Percentiles rank a stretch among this genome's conserved stretches.
Evolutionary conservation across 2,329 filamentous ascomycete species (phyloP).

Genomic region (Alternaria solani): DNA sequence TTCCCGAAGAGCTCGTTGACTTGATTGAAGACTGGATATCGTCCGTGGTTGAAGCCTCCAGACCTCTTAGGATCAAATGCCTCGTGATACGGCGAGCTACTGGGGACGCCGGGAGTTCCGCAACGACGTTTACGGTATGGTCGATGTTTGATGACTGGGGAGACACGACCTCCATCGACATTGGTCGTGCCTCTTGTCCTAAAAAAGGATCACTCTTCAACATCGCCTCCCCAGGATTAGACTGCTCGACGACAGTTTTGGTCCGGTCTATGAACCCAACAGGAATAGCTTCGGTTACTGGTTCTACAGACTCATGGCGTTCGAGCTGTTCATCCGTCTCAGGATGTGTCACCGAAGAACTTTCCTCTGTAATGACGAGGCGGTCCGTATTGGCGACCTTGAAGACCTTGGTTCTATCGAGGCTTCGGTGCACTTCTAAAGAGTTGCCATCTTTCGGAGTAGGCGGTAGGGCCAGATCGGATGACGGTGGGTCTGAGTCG

Average conservation of each 20-base stretch:
- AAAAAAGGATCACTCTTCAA: slow-evolving; percentile 17
- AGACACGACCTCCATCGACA: slow-evolving; percentile 15
- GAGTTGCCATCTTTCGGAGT: slow-evolving; percentile 52
- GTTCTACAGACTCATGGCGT: slow-evolving; percentile 20
- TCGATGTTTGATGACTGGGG: slow-evolving; percentile 13
- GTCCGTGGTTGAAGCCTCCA: slow-evolving; percentile 39
- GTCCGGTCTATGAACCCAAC: slow-evolving; percentile 54
- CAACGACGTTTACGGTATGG: slow-evolving; percentile 8
- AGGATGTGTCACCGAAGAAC: slow-evolving; percentile 40
- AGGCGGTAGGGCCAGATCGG: slow-evolving; percentile 54
- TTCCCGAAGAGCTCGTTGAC: background rate
- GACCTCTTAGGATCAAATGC: slow-evolving; percentile 38
- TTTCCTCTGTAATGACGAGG: slow-evolving; percentile 34
- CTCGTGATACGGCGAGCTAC: slow-evolving; percentile 45
- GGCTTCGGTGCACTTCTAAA: slow-evolving; percentile 43
- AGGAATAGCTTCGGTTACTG: slow-evolving; percentile 31
- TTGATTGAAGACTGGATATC: slow-evolving; percentile 27
- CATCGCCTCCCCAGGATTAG: slow-evolving; percentile 17
- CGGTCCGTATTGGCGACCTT: slow-evolving; percentile 39
- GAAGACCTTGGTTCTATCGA: slow-evolving; percentile 29
- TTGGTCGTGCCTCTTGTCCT: slow-evolving; percentile 5
- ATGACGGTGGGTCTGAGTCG: slow-evolving; percentile 53
- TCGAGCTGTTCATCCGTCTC: slow-evolving; percentile 52
- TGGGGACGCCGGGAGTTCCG: slow-evolving; percentile 45
- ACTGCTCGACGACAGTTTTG: slow-evolving; percentile 54